phyloP scores from a whole-genome alignment of 2,329 filamentous ascomycete genomes.

The Mycosphaerella sp. region DNA sequence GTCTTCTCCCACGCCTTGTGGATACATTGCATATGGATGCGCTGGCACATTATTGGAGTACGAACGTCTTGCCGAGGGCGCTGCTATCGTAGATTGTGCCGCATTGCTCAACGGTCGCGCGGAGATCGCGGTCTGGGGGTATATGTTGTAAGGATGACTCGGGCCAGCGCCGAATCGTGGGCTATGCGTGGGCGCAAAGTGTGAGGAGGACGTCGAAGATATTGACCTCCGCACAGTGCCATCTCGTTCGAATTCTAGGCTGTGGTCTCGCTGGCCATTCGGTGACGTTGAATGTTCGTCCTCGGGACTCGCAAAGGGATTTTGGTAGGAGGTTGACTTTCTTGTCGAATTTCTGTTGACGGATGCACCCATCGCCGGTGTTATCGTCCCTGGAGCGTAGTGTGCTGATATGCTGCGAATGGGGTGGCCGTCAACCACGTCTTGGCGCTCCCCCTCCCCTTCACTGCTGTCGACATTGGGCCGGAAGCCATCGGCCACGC shows the following conservation, averaged over 20 bases:
- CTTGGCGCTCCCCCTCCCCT: slow-evolving; percentile 20
- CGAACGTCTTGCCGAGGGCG: slow-evolving; percentile 51
- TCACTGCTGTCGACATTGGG: slow-evolving; percentile 32
- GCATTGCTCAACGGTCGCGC: slow-evolving; percentile 58
- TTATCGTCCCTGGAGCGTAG: slow-evolving; percentile 24
- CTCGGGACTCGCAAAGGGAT: slow-evolving; percentile 35
- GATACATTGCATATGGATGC: slow-evolving; percentile 82
- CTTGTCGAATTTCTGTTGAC: slow-evolving; percentile 31
- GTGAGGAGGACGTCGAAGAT: slow-evolving; percentile 36
- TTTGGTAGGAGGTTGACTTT: slow-evolving; percentile 28
- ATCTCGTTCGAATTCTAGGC: slow-evolving; percentile 29
- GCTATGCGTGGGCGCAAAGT: slow-evolving; percentile 47
- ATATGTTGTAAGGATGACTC: slow-evolving; percentile 80
- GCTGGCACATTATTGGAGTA: slow-evolving; percentile 50
- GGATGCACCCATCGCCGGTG: slow-evolving; percentile 12
- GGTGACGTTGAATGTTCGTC: slow-evolving; percentile 23
- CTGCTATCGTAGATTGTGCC: slow-evolving; percentile 63
- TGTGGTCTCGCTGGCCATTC: slow-evolving; percentile 17
- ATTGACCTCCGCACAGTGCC: slow-evolving; percentile 28
- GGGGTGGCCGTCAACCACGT: slow-evolving; percentile 23
- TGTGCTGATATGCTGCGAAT: slow-evolving; percentile 32
- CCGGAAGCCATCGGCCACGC: slow-evolving; percentile 43
- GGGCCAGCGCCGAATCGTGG: slow-evolving; percentile 66
- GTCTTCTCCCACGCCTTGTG: slow-evolving; percentile 66
- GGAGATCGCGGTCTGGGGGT: slow-evolving; percentile 60